Base-by-base conservation (phyloP, 1,284 basidiomycete species). In the Ceratobasidium sp. region DNA sequence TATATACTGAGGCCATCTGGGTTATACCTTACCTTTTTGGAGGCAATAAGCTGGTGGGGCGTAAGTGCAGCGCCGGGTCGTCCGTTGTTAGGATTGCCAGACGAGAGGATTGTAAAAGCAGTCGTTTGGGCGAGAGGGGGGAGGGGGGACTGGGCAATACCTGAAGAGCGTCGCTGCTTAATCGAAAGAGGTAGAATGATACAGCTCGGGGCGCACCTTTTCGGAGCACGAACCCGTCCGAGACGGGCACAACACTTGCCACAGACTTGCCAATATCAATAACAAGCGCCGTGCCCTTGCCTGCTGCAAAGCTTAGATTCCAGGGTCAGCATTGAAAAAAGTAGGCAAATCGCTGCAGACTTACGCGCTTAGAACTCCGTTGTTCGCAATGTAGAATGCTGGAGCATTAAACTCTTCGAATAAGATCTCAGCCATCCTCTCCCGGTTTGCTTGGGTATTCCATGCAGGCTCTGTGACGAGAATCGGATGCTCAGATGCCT, bases 301-400 rank as follows among this genome's bases (percentile, higher is more conserved):
- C 76, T 60, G 96, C 91, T 11, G 96, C 94, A 80, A 99, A 99
- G 1, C 94, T 95, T 62, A 18, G 8, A 53, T 5, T 30, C 21
- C 14, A 38, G 40, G 14, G 28, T 56, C 36, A 62, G 30, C n/a
- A 36, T 5, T 8, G n/a, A 28, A 64, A 51, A 49, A n/a, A 59
- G 42, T 54, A 30, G n/a, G 61, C 21, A 38, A 62, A 53, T 63
- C 60, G 25, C 66, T 64, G 8, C 16, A 42, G 28, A 84, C 92
- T 78, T 81, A 96, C 91, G 95, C 92, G 80, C 94, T 96, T 66
- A 99, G 83, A 16, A 99, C 96, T n/a, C 93, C 92, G 28, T 92
- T 91, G 79, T 98, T 98, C 40, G 96, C 95, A 64, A 98, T 92
- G 80, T 99, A 99, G 82, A 97, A 95, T 0, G 96, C 97, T 1